phyloP scores from a whole-genome alignment of 805 yeast species.

The Hanseniaspora pseudoguilliermondii region DNA sequence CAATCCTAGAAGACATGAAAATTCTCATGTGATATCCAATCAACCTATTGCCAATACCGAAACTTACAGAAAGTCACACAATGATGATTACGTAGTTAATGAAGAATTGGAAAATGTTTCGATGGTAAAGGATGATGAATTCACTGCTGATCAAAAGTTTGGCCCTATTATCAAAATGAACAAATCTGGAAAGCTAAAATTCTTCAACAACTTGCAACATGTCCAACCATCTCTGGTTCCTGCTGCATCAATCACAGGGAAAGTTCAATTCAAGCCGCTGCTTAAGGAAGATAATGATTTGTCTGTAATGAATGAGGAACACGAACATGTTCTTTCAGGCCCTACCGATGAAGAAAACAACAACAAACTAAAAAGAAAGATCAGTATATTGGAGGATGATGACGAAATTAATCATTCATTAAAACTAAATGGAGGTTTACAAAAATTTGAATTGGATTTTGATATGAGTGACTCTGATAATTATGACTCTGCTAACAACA shows the following conservation, averaged over 20 bases:
- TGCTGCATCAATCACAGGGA: conserved; percentile 10
- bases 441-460: conserved; percentile 1
- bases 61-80: background rate
- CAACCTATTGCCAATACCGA: conserved; percentile 8
- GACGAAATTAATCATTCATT: conserved; percentile 3
- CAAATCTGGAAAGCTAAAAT: conserved; percentile 8
- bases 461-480: conserved; percentile 4
- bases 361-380: conserved; percentile 3
- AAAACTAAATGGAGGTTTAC: background rate
- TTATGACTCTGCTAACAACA: background rate
- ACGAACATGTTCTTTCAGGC: background rate
- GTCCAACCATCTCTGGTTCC: conserved; percentile 10
- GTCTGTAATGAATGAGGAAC: conserved; percentile 2
- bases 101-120: conserved; percentile 8
- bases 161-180: conserved; percentile 9
- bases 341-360: background rate
- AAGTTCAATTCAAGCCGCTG: background rate
- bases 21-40: background rate
- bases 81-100: background rate
- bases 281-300: background rate
- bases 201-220: conserved; percentile 10
- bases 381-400: background rate
- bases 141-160: conserved; percentile 10
- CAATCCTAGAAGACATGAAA: conserved; percentile 2
- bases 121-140: conserved; percentile 10